Percentiles rank a stretch among this genome's conserved stretches.
Evolutionary conservation across 108 stramenopile species (phyloP).

Genomic region (Pseudonitzschia delicatissima): DNA sequence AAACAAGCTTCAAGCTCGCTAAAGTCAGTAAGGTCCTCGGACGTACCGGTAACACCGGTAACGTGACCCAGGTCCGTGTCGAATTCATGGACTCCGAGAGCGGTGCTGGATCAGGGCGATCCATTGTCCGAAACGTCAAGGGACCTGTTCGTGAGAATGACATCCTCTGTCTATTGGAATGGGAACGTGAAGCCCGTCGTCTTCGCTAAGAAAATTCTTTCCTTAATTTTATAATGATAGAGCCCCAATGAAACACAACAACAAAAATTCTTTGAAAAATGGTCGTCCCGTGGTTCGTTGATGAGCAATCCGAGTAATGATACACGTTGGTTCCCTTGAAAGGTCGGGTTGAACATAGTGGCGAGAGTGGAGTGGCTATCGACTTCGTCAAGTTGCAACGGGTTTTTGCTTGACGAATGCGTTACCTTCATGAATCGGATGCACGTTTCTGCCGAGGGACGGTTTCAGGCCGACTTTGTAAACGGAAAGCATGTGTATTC

Average conservation of each 20-base stretch:
- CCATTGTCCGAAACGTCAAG: constrained; percentile 99
- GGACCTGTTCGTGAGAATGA: constrained; percentile 99
- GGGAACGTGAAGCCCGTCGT: constrained; percentile 99
- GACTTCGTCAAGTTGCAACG: no score
- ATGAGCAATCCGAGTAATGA: no score
- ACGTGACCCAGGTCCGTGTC: constrained; percentile 99
- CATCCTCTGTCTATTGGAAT: constrained; percentile 97
- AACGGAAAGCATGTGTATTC: no score
- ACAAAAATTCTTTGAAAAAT: background rate
- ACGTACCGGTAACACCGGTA: constrained; percentile 99
- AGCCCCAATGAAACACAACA: background rate
- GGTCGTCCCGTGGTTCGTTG: no score
- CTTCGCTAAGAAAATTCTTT: constrained; percentile 76
- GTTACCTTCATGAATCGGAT: no score
- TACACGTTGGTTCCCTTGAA: no score
- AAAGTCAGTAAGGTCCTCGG: constrained; percentile 97
- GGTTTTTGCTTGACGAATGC: no score
- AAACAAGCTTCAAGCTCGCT: constrained; percentile 81
- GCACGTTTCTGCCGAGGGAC: no score
- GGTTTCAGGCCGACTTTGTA: no score
- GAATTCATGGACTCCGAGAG: constrained; percentile 97
- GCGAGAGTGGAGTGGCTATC: no score
- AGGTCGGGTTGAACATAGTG: no score
- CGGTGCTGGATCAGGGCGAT: constrained; percentile 74
- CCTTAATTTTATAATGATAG: background rate